Evolutionary conservation across 495 filamentous ascomycete species (phyloP), one percentile per base, ranked within the genome.

Genomic region (Penicillium nucicola): DNA sequence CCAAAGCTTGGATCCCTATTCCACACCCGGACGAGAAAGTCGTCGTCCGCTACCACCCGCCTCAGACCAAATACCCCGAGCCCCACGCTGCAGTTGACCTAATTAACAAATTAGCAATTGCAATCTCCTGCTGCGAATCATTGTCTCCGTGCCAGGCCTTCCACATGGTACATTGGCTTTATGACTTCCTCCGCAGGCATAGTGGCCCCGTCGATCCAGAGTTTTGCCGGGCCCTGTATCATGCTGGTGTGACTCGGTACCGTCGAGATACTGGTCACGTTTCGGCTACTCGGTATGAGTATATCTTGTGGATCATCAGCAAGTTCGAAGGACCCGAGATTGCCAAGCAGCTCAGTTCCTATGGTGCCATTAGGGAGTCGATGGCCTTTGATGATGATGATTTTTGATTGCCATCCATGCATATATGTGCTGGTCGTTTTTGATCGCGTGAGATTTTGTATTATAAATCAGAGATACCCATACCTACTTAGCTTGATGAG

Each of bases 161-260:
- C 38, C 49, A 61, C 30, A 57, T 77, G 34, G 55, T 75, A 5
- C 60, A 65, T 32, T 69, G 66, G 61, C 60, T 77, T n/a, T 77
- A 74, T 40, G 39, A 49, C 10, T 72, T 66, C 47, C 58, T 76
- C 9, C 44, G 62, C 10, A 55, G 50, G 33, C 68, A 76, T 42
- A 50, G 61, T 34, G 71, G 64, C 7, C 74, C 73, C 23, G 60
- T 77, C n/a, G 54, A 65, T 34, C 67, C 70, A 2, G 50, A 53
- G 13, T 42, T 78, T 20, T 68, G 65, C 9, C 72, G 74, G 18
- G 71, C 76, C 4, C 55, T 77, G 65, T 74, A 74, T 45, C 72
- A 77, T 61, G 72, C 73, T 37, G 76, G 72, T 20, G 58, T 78
- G 15, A 68, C 68, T 13, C 58, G 76, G 9, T 71, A 59, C 46